phyloP scores from a whole-genome alignment of 345 rosid species.

The Melaleuca alternifolia region DNA sequence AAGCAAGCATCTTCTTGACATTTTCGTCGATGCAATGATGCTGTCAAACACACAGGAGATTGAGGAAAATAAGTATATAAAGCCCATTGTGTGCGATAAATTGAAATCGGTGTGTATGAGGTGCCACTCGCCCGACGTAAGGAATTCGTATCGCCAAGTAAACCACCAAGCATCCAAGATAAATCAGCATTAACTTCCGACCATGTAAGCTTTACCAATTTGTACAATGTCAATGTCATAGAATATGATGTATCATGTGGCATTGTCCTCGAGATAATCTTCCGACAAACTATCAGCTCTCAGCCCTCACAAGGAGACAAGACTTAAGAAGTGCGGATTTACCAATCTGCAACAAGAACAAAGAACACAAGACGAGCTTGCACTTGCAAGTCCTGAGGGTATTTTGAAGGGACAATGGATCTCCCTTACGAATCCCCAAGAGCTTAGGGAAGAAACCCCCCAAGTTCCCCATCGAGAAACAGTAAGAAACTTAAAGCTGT shows the following conservation, averaged over 20 bases:
- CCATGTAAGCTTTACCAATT: background rate
- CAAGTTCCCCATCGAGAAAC: background rate
- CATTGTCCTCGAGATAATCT: background rate
- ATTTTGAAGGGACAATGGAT: background rate
- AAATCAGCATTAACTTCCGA: background rate
- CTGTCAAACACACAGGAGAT: background rate
- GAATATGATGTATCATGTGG: background rate
- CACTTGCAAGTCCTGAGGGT: background rate
- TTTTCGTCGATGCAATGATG: background rate
- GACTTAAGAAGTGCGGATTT: background rate
- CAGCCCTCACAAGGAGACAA: background rate
- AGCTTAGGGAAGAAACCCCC: background rate
- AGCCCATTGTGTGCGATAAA: background rate
- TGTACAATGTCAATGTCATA: background rate
- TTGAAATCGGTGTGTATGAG: background rate
- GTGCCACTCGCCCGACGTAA: fast-evolving
- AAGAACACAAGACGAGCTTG: background rate
- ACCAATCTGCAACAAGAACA: background rate
- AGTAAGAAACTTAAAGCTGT: background rate
- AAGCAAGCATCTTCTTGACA: background rate
- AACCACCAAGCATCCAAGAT: background rate
- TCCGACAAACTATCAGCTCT: background rate
- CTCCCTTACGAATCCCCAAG: background rate
- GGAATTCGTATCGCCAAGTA: background rate
- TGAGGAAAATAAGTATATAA: background rate